Base-by-base conservation (phyloP, 2,329 filamentous ascomycete species). In the Xylaria sp. region DNA sequence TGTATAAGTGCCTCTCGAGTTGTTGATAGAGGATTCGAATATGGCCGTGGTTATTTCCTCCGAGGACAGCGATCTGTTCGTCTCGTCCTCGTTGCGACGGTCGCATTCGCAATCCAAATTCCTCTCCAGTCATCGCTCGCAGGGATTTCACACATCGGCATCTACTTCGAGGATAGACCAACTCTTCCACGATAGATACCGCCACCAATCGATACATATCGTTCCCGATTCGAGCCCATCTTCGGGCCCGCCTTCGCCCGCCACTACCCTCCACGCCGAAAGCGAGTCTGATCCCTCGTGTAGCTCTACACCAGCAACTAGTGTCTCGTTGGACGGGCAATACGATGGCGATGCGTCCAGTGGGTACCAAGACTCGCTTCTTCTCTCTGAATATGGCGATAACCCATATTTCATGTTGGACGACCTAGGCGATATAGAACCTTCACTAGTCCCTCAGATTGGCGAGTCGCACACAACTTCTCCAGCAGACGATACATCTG, bases 41-140 rank as follows among this genome's bases (percentile, higher is more conserved):
- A 89, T 89, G 86, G 86, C 86, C 47, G 84, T 87, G 71, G 86
- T 88, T 72, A 79, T 89, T 68, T 77, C 83, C 51, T 84, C 86
- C 17, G 88, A 90, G 74, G 88, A 90, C 74, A 84, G 81, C 71
- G 82, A 81, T 73, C 86, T 86, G 77, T 90, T 89, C 78, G 82
- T 83, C 53, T 79, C 86, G 17, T 82, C 85, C 57, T 78, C 83
- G 27, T 77, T 90, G 73, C 85, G 85, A 71, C 85, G 88, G 68
- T 89, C 88, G 12, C 86, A 89, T 71, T 90, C 88, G 2, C 86
- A 89, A 72, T 82, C 85, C 59, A 88, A 85, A 72, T 88, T 90
- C 63, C 77, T 81, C 68, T 79, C 83, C 8, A 80, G 80, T 61
- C 80, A 79, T 64, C 79, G 81, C 27, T 76, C 76, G 7, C 71